Evolutionary conservation across 495 filamentous ascomycete species (phyloP), one percentile per base, ranked within the genome.

Genomic region (Pyronema domesticum): DNA sequence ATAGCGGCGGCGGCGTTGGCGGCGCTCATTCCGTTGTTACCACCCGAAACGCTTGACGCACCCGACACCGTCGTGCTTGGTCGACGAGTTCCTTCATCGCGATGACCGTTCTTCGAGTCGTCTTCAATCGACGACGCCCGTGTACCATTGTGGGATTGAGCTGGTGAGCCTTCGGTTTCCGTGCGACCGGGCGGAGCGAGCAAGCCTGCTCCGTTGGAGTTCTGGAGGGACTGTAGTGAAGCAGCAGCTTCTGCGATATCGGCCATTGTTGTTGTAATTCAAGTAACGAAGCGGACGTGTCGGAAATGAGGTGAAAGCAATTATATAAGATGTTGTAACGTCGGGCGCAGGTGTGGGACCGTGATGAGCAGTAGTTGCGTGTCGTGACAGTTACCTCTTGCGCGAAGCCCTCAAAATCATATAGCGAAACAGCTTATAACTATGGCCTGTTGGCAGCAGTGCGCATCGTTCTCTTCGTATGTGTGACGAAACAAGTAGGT

Each of bases 81-180:
- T 18, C 50, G 48, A 13, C 48, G 18, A 30, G 18, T 18, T 34
- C 48, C 23, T 1, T 37, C 23, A n/a, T 37, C 34, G 23, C 13
- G 9, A 36, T 13, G 18, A n/a, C 34, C 23, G 34, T 37, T 37
- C 13, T 51, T 51, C 23, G 23, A 30, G 3, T 37, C 48, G 3
- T 51, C 48, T n/a, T 51, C 48, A 13, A 37, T 18, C 33, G 48
- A 51, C n/a, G 48, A 51, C 19, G 48, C 48, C 36, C 34, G 48
- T 8, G 48, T 51, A 33, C 48, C 48, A 23, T n/a, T 18, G 30
- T 37, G 9, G 6, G 48, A 51, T 51, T 33, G 17, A 33, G 48
- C 34, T 34, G 48, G 48, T 23, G 48, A 51, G 33, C 48, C 17
- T 51, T 51, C 48, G 8, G 48, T 17, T 18, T n/a, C 48, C 9